These are phyloP conservation scores for Fusarium zealandicum DNA, from an alignment of 2,329 filamentous ascomycete species.

Conservation along the genomic window DNA sequence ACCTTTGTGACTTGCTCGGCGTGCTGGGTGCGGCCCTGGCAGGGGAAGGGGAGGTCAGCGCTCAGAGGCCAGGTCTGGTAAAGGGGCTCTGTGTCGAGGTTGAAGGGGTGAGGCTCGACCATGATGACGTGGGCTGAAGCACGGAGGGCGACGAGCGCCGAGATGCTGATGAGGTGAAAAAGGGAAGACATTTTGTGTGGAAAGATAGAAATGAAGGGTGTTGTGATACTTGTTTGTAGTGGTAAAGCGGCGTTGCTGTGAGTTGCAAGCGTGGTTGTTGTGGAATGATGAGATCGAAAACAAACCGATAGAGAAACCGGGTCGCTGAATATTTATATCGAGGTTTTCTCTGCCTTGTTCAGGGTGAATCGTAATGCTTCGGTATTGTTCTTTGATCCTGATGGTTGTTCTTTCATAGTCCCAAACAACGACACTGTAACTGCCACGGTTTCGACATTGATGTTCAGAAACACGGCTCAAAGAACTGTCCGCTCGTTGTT, in stretches of 20 bases:
- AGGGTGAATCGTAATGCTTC: too few species aligned
- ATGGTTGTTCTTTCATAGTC: too few species aligned
- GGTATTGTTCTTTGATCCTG: too few species aligned
- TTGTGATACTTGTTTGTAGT: neutral
- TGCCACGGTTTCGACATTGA: too few species aligned
- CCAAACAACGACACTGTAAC: too few species aligned
- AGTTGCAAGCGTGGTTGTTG: neutral
- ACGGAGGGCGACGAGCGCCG: slow-evolving; percentile 5
- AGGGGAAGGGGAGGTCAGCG: slow-evolving; percentile 34
- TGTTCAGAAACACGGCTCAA: too few species aligned
- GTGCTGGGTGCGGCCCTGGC: slow-evolving; percentile 32
- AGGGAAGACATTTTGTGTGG: slow-evolving; percentile 3
- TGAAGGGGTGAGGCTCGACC: slow-evolving; percentile 43
- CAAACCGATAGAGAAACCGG: neutral
- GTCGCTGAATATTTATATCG: neutral
- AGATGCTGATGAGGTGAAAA: neutral
- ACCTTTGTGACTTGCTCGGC: slow-evolving; percentile 35
- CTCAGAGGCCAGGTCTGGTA: slow-evolving; percentile 34
- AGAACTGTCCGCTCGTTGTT: too few species aligned
- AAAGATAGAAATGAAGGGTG: neutral
- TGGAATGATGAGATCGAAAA: neutral
- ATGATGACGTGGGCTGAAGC: slow-evolving; percentile 35
- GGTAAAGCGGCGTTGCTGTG: neutral
- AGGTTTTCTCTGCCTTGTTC: too few species aligned
- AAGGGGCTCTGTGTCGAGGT: slow-evolving; percentile 37